phyloP scores from a whole-genome alignment of 768 basidiomycete species.

The Hysterangium stoloniferum region DNA sequence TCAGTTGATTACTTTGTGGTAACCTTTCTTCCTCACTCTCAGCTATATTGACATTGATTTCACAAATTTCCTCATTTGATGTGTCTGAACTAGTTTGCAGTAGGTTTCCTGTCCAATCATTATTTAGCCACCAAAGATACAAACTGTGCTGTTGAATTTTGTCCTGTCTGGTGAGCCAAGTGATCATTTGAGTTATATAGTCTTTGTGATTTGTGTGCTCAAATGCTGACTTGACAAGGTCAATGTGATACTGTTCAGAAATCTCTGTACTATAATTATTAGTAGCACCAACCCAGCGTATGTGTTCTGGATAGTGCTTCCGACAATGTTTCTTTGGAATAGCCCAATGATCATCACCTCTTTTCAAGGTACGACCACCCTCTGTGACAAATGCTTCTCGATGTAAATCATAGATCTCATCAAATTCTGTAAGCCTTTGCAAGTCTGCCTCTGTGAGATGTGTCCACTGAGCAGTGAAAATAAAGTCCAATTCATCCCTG shows the following conservation, averaged over 20 bases:
- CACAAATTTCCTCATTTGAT: too few relatives aligned
- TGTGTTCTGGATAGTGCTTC: slow-evolving; percentile 5
- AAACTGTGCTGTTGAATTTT: neutral
- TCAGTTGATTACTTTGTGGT: too few relatives aligned
- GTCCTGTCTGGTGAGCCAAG: slow-evolving; percentile 9
- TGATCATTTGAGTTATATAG: slow-evolving; percentile 13
- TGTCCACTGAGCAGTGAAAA: slow-evolving; percentile 25
- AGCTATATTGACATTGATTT: too few relatives aligned
- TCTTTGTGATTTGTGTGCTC: slow-evolving; percentile 12
- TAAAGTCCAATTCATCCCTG: slow-evolving; percentile 27
- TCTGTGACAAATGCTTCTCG: slow-evolving; percentile 25
- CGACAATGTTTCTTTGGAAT: slow-evolving; percentile 16
- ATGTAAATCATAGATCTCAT: slow-evolving; percentile 21
- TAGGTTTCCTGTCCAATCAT: neutral
- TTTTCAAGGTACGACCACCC: slow-evolving; percentile 13
- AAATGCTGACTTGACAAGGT: slow-evolving; percentile 12
- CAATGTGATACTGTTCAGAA: neutral
- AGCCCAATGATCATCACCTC: slow-evolving; percentile 11
- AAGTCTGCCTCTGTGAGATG: slow-evolving; percentile 24
- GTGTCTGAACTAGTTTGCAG: too few relatives aligned
- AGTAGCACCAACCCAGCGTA: slow-evolving; percentile 8
- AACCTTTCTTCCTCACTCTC: too few relatives aligned
- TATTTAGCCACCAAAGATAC: neutral
- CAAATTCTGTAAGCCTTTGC: slow-evolving; percentile 17
- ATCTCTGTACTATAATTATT: slow-evolving; percentile 14